Evolutionary conservation across 1,139 yeast genomes (phyloP).

Genomic region (Hemisphaericaspora subhashii): DNA sequence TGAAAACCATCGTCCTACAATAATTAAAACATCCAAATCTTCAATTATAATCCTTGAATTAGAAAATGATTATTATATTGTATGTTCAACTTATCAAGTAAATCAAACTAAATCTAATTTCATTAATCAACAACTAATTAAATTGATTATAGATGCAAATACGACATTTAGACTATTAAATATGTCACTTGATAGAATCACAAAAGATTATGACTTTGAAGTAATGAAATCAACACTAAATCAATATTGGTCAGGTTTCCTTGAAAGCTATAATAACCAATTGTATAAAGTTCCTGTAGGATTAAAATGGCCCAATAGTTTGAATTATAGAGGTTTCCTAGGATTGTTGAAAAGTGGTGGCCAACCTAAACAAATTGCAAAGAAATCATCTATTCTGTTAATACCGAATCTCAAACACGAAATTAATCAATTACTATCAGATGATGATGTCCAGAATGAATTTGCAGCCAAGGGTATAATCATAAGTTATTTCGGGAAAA

Average conservation of each 20-base stretch:
- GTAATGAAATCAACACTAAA: slow-evolving; percentile 19
- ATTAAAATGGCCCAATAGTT: slow-evolving; percentile 38
- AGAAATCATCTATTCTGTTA: slow-evolving; percentile 32
- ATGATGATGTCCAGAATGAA: slow-evolving; percentile 1
- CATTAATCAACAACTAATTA: slow-evolving; percentile 29
- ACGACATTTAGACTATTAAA: slow-evolving; percentile 29
- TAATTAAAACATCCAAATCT: slow-evolving; percentile 28
- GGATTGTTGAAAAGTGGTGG: slow-evolving; percentile 22
- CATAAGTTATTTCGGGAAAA: slow-evolving; percentile 26
- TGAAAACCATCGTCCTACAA: slow-evolving; percentile 16
- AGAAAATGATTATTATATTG: slow-evolving; percentile 28
- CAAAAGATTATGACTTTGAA: slow-evolving; percentile 18
- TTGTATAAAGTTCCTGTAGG: slow-evolving; percentile 23
- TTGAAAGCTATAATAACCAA: slow-evolving; percentile 27
- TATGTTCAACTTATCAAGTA: slow-evolving; percentile 26
- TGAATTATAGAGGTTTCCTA: slow-evolving; percentile 38
- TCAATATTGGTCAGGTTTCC: slow-evolving; percentile 34
- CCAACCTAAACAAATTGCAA: slow-evolving; percentile 19
- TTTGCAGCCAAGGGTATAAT: slow-evolving; percentile 26
- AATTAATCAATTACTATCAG: slow-evolving; percentile 18
- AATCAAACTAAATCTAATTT: slow-evolving; percentile 21
- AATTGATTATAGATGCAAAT: slow-evolving; percentile 25
- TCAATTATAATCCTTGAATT: slow-evolving; percentile 28
- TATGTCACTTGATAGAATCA: slow-evolving; percentile 23
- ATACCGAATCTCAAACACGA: slow-evolving; percentile 16